Base-by-base conservation (phyloP, 2,329 filamentous ascomycete species). In the Ophiocordyceps camponoti-saundersi region DNA sequence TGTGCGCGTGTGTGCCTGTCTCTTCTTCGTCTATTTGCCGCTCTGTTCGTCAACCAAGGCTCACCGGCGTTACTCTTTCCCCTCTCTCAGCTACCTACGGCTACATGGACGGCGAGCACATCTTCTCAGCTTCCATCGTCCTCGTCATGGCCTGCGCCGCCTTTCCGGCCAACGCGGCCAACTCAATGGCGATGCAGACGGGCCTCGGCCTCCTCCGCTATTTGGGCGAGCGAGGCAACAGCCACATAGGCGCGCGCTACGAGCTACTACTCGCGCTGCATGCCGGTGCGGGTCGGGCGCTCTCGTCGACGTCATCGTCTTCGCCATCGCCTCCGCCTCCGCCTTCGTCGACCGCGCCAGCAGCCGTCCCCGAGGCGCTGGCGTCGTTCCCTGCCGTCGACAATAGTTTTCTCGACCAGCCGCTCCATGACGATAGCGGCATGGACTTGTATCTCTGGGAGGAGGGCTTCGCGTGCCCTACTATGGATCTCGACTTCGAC, bases 221-320 rank as follows among this genome's bases (percentile, higher is more conserved):
- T 8, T 12, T 40, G 32, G 21, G 18, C 39, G 21, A 12, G 23
- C 42, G 42, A 10, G 40, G 20, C 13, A 22, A 42, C 20, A 23
- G 21, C 21, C 36, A 40, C 36, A 18, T 40, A 12, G 21, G 21
- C 20, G 21, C 41, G 10, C 41, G 41, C 7, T 43, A 43, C 41
- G 41, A 43, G 11, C 41, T 23, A 11, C 21, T 43, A 3, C 6
- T 12, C 1, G 6, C 41, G 21, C 41, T 43, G 12, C 41, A 29
- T 7, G 41, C 21, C 21, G 41, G 36, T 7, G 36, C 36, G 10
- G 36, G 36, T 11, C 18, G 21, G 71, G 72, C 1, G 66, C 71
- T 12, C 65, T 76, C 12, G 63, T 75, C 2, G 64, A 77, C 6
- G 68, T 75, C 22, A 72, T 76, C 67, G 68, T 72, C 20, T 72